Base-by-base conservation (phyloP, 495 filamentous ascomycete genomes). In the Neurospora pannonica region DNA sequence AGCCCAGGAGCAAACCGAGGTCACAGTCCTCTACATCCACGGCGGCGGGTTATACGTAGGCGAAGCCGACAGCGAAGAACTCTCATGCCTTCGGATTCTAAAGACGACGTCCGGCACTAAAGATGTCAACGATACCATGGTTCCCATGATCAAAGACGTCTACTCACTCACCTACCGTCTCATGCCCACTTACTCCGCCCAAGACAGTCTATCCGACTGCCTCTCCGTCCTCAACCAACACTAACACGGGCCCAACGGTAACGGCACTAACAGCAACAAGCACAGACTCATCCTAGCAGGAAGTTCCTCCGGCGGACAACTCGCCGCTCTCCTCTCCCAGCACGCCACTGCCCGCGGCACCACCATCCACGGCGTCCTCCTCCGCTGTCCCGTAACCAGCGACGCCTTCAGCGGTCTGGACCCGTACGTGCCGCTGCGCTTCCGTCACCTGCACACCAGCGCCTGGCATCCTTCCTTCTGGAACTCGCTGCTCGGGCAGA, bases 21-120 rank as follows among this genome's bases (percentile, higher is more conserved):
- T 67, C 3, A 70, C 21, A 10, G 75, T 81, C 36, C 72, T 81
- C 37, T 82, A 83, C 75, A 79, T 77, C 73, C 81, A 82, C 71
- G 81, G 81, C 6, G 80, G 79, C 21, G 81, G 80, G 1, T 70
- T 83, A 0, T 73, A 75, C 38, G 77, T 83, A 1, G 80, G 81
- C 5, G 77, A 79, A 70, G 74, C 78, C 11, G 78, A 79, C 76
- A 78, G 72, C 71, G 79, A 83, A 54, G 79, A 83, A 34, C 71
- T 83, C 60, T 80, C 80, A 11, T 79, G 78, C 71, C 75, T 79
- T 3, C 78, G 75, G n/a, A 79, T 82, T 28, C 71, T 77, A 21
- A 73, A 77, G 31, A 40, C 39, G 10, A 71, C 75, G 10, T 62
- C 46, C 9, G 17, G 28, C 17, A 62, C 5, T 8, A 17, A 31